phyloP scores from a whole-genome alignment of 441 rosid species.

The Francoa sonchifolia region DNA sequence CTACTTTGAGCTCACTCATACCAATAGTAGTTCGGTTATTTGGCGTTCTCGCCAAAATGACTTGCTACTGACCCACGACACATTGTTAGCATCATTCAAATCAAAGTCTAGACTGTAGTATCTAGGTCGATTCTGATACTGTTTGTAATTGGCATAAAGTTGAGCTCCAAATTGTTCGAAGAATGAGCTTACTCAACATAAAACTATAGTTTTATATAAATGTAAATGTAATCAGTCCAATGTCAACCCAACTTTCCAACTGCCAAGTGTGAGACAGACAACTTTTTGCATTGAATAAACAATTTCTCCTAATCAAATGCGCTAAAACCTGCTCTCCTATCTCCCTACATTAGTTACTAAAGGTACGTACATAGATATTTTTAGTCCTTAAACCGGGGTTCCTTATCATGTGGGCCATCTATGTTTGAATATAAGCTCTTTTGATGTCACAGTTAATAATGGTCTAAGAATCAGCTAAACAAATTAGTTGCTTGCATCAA shows the following conservation, averaged over 20 bases:
- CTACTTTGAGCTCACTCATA: too few species aligned
- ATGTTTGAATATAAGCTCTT: constrained; percentile 15
- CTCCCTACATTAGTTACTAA: constrained; percentile 20
- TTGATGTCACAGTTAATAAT: constrained; percentile 22
- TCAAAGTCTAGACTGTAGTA: too few species aligned
- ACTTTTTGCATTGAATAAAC: constrained; percentile 7
- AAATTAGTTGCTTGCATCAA: constrained; percentile 46
- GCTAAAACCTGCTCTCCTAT: constrained; percentile 4
- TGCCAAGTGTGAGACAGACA: constrained; percentile 20
- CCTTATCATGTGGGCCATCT: constrained; percentile 28
- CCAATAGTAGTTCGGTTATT: too few species aligned
- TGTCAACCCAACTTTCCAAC: constrained; percentile 32
- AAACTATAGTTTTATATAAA: constrained; percentile 22
- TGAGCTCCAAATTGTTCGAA: constrained; percentile 3
- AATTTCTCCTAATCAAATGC: constrained; percentile 9
- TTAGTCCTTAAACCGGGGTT: constrained; percentile 23
- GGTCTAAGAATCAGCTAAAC: constrained; percentile 50
- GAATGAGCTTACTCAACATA: too few species aligned
- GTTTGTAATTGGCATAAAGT: constrained; percentile 7
- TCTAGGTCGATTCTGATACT: too few species aligned
- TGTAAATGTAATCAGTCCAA: constrained; percentile 21
- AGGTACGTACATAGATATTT: constrained; percentile 5
- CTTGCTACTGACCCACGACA: too few species aligned
- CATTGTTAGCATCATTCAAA: too few species aligned
- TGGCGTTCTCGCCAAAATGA: too few species aligned